Evolutionary conservation across 495 filamentous ascomycete genomes (phyloP).

Genomic region (Daldinia caldariorum): DNA sequence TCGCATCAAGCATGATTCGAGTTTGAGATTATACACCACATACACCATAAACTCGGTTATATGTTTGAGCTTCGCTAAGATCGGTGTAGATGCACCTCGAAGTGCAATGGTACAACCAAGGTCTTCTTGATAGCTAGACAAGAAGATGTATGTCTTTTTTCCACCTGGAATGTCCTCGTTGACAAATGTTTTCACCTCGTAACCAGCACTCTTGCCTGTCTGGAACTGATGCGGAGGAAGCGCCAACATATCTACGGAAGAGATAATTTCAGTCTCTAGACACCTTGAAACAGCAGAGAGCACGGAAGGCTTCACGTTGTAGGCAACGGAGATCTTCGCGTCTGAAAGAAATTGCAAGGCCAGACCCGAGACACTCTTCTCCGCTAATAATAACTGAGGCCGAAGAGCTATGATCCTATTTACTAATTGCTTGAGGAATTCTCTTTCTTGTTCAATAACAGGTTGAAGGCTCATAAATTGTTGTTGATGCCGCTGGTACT

Average conservation of each 20-base stretch:
- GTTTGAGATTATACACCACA: conserved; percentile 95
- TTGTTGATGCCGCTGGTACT: conserved; percentile 92
- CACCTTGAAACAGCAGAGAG: conserved; percentile 94
- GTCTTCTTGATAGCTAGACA: conserved; percentile 91
- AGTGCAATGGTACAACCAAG: conserved; percentile 97
- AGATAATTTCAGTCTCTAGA: conserved; percentile 88
- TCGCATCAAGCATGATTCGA: conserved; percentile 95
- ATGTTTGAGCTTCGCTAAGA: conserved; percentile 81
- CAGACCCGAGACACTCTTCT: conserved; percentile 89
- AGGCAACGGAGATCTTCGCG: conserved; percentile 88
- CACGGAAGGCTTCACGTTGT: conserved; percentile 95
- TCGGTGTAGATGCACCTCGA: conserved; percentile 76
- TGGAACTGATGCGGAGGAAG: conserved; percentile 68
- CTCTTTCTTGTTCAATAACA: conserved; percentile 95
- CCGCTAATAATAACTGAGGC: conserved; percentile 85
- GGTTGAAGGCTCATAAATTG: conserved; percentile 99
- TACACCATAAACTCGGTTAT: conserved; percentile 99
- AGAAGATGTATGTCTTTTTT: conserved; percentile 94
- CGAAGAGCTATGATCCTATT: conserved; percentile 87
- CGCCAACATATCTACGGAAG: conserved; percentile 93
- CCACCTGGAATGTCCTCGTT: conserved; percentile 73
- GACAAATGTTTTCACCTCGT: conserved; percentile 95
- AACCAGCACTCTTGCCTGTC: conserved; percentile 81
- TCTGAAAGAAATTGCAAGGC: conserved; percentile 87
- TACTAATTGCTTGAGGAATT: conserved; percentile 92